phyloP scores from a whole-genome alignment of 805 yeast genomes.

The Candida boleticola region DNA sequence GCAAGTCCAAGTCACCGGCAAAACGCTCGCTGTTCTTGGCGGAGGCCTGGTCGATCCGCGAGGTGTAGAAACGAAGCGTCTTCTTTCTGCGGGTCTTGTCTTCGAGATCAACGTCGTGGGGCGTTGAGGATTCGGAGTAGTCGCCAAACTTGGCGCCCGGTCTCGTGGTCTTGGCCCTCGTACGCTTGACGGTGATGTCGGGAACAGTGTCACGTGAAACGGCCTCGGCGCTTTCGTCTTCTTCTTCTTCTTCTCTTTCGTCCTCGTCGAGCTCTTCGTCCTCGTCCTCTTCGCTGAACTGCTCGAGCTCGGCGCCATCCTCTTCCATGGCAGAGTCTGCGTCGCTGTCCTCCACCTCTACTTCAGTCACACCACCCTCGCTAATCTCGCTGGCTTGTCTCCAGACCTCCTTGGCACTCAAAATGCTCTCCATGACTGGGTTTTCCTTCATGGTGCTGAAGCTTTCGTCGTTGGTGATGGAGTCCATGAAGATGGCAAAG shows the following conservation, averaged over 20 bases:
- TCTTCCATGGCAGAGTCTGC: slow-evolving; percentile 9
- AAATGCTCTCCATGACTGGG: slow-evolving; percentile 83
- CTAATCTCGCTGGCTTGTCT: slow-evolving; percentile 64
- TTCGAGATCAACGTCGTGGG: slow-evolving; percentile 81
- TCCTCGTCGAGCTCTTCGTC: slow-evolving; percentile 14
- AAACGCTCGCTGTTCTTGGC: slow-evolving; percentile 44
- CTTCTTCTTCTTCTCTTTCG: slow-evolving; percentile 16
- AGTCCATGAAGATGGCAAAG: slow-evolving; percentile 68
- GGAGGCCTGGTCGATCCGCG: slow-evolving; percentile 87
- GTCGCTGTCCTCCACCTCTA: slow-evolving; percentile 6
- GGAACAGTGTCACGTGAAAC: slow-evolving; percentile 40
- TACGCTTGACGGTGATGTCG: slow-evolving; percentile 53
- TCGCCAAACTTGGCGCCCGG: slow-evolving; percentile 52
- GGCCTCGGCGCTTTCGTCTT: slow-evolving; percentile 14
- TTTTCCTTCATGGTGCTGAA: slow-evolving; percentile 72
- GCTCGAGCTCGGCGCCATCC: slow-evolving; percentile 19
- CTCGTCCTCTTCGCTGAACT: slow-evolving; percentile 12
- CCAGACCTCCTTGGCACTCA: slow-evolving; percentile 85
- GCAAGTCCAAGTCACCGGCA: slow-evolving; percentile 88
- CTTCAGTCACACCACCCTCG: slow-evolving; percentile 1
- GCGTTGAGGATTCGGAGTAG: slow-evolving; percentile 59
- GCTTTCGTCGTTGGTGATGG: slow-evolving; percentile 51
- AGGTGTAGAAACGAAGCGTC: slow-evolving; percentile 90
- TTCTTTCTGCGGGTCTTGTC: slow-evolving; percentile 80
- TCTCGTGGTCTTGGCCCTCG: slow-evolving; percentile 24